Evolutionary conservation across 164 flowering plant genomes (phyloP), one percentile per base, ranked within the genome.

Genomic region (Sedum album): DNA sequence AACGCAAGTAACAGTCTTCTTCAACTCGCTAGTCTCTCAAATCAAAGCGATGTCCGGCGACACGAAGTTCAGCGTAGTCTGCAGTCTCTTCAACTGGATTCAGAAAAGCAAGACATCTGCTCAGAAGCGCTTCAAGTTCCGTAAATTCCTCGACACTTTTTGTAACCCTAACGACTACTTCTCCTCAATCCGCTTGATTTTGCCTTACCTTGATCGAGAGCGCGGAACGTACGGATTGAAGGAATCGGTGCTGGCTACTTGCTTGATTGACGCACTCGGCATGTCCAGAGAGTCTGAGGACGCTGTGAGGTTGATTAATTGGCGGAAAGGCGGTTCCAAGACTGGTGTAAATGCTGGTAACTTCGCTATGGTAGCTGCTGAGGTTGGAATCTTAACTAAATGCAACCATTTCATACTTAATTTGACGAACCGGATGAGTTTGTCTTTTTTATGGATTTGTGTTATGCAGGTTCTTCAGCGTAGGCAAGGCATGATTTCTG

Each of bases 241-340:
- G 38, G 38, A 35, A 35, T 35, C 38, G 7, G 7, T 35, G 38
- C 38, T 35, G 5, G 38, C 38, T 35, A 35, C 3, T 3, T 86
- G 81, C 72, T 82, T 94, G 68, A 79, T 91, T 60, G 96, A 91
- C 60, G 99, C 96, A 18, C 83, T 94, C 53, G 93, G 85, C 72
- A 84, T 94, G 78, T 84, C 97, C 6, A 77, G 87, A 26, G 96
- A 91, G 61, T 88, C 96, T 10, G 78, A 78, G 17, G 96, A 94
- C 75, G 97, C 97, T 20, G 71, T 73, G 18, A 85, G 88, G 31
- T 88, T 94, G 72, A 62, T 90, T 76, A 90, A 91, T 69, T 94
- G 97, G 99, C 88, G 96, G 38, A 91, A 88, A 62, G 95, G 88
- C 9, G 95, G 96, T 31, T 67, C 95, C 33, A 83, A 77, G 66